Percentiles rank a stretch among this genome's conserved stretches.
These are phyloP conservation scores for Coemansia sp. DNA, from an alignment of 192 early-diverging fungal species.

Conservation along the genomic window DNA sequence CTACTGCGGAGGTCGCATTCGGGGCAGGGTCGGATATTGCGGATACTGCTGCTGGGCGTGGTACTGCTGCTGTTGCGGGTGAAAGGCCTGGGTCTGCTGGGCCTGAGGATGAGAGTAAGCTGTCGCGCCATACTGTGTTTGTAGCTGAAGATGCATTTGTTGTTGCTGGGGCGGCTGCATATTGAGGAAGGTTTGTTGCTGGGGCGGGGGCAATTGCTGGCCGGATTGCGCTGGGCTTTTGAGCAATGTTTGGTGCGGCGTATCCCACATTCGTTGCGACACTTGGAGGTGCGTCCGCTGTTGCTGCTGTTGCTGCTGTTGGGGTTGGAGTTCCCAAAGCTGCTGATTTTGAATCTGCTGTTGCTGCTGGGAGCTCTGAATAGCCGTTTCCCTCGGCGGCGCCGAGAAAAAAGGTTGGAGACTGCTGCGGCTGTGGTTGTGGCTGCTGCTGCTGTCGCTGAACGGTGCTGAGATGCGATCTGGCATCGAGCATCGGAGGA, in stretches of 20 bases:
- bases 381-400: constrained; percentile 57
- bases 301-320: constrained; percentile 28
- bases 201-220: constrained; percentile 18
- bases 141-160: constrained; percentile 37
- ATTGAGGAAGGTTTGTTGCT: constrained; percentile 29
- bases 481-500: constrained; percentile 26
- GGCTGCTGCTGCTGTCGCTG: constrained; percentile 36
- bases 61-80: constrained; percentile 18
- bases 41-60: constrained; percentile 43
- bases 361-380: constrained; percentile 44
- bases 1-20: constrained; percentile 50
- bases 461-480: constrained; percentile 18
- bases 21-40: constrained; percentile 46
- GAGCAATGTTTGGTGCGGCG: constrained; percentile 26
- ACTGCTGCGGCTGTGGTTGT: constrained; percentile 47
- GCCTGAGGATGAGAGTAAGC: constrained; percentile 39
- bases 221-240: constrained; percentile 26
- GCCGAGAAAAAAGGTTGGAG: constrained; percentile 52
- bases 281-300: constrained; percentile 29
- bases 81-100: constrained; percentile 17
- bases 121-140: constrained; percentile 30
- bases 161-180: constrained; percentile 22
- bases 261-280: constrained; percentile 29
- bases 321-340: constrained; percentile 24
- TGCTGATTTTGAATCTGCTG: constrained; percentile 26